Percentiles rank a stretch among this genome's conserved stretches.
Evolutionary conservation across 805 yeast genomes (phyloP).

Genomic region (Ogataea paradorogensis): DNA sequence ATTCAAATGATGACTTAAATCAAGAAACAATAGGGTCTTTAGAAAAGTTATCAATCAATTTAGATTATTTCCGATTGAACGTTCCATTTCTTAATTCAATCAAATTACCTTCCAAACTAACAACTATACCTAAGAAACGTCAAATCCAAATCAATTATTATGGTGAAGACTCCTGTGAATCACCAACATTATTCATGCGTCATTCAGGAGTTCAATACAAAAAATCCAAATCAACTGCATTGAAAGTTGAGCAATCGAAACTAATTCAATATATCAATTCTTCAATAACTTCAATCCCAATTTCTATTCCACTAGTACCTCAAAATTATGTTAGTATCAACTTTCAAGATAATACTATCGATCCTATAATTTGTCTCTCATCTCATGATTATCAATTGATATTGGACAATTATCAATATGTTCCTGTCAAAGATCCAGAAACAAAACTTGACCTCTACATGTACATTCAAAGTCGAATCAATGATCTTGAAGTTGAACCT

Average conservation of each 20-base stretch:
- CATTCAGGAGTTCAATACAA: conserved; percentile 10
- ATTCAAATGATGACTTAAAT: conserved; percentile 9
- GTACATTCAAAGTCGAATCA: conserved; percentile 16
- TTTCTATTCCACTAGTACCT: not conserved
- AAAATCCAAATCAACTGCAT: not conserved
- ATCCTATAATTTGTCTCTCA: not conserved
- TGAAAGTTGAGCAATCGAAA: not conserved
- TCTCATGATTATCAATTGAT: conserved; percentile 14
- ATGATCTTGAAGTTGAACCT: conserved; percentile 6
- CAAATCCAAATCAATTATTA: conserved; percentile 17
- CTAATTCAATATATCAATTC: conserved; percentile 5
- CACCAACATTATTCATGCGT: conserved; percentile 9
- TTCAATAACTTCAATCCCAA: not conserved
- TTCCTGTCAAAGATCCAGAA: conserved; percentile 9
- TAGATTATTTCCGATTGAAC: not conserved
- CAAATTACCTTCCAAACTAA: not conserved
- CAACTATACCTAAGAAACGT: conserved; percentile 1
- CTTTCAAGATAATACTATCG: not conserved
- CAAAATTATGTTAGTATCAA: conserved; percentile 1
- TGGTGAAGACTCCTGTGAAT: conserved; percentile 17
- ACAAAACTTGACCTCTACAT: conserved; percentile 15
- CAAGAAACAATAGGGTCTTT: too few species aligned
- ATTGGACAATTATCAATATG: conserved; percentile 12
- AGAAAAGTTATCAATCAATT: conserved; percentile 3
- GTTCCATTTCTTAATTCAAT: not conserved